Evolutionary conservation across 78 protist species (phyloP), one percentile per base, ranked within the genome.

Genomic region (Tieghemostelium lacteum): DNA sequence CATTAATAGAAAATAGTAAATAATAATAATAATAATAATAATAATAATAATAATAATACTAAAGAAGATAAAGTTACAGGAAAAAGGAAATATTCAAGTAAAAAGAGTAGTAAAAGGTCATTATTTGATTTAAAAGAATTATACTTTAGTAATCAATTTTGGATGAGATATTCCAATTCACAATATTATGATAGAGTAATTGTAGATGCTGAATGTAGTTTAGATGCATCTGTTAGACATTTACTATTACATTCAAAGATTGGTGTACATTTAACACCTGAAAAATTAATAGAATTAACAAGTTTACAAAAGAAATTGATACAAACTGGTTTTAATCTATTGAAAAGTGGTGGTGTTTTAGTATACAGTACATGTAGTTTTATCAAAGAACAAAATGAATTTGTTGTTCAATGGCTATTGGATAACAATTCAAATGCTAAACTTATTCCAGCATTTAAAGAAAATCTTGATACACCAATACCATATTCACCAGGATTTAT

Each of bases 181-280:
- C 57, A 50, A 19, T 72, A 61, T 14, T 94, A 83, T 73, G 96
- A 92, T 75, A 37, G 42, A 34, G 96, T 94, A 22, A 88, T 94
- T 20, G 96, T 94, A 8, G 96, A 94, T 62, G 96, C 96, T 22
- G 95, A 94, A 50, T 94, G 96, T 75, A 94, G 95, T 61, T 86
- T 87, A 60, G 96, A 94, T 64, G 96, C 87, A 42, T 78, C 92
- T 1, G 62, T 87, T 34, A 34, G 85, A 22, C 96, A 94, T 87
- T 50, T 86, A 58, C n/a, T 86, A 14, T 61, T 62, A 22, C 39
- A 69, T 61, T 65, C 67, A 26, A 86, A 86, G 45, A 12, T 67
- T 5, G 78, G 93, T 58, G 55, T 80, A 54, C 36, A 83, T 45
- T 60, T 69, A n/a, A 16, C 28, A 40, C 75, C 75, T 2, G 58